Evolutionary conservation across 2,329 filamentous ascomycete genomes (phyloP), one percentile per base, ranked within the genome.

Genomic region (Xylaria digitata): DNA sequence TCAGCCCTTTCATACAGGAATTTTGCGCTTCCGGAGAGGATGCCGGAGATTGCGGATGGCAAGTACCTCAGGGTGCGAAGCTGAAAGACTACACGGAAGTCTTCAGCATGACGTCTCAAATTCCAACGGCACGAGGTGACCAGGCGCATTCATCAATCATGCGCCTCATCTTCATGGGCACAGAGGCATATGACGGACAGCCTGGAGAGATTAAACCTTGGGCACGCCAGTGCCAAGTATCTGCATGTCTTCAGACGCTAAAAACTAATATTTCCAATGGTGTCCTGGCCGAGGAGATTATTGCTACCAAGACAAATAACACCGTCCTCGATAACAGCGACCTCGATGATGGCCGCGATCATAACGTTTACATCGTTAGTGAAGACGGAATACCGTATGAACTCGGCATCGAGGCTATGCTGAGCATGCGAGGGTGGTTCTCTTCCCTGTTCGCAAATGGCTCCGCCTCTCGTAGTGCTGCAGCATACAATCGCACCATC

Each of bases 91-190:
- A 70, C 11, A 65, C 64, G 13, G 72, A 78, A 17, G 76, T 76
- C 7, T 78, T 79, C 65, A 75, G 76, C 63, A 77, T 78, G 75
- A 77, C 77, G 2, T 74, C 76, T 0, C 50, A 75, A 11, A 74
- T 78, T 40, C 75, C 75, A 2, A 45, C 67, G 3, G 71, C 69
- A 1, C 61, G 63, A 1, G 75, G 76, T 15, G 73, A 75, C 55
- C 69, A 72, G 52, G 68, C 77, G 2, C 76, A 76, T 61, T 77
- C 75, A 2, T 76, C 73, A 11, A 77, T 78, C 45, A 69, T 78
- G 70, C 73, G 73, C 23, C 71, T 78, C n/a, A 70, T 77, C 1
- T 78, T 78, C 67, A 76, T 78, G 74, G 77, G 77, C 34, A 76
- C 75, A 15, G 77, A 78, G 54, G 63, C 73, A 13, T 68, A 70